Percentiles rank a stretch among this genome's conserved stretches.
Evolutionary conservation across 768 basidiomycete genomes (phyloP).

Genomic region (Suillus ampliporus): DNA sequence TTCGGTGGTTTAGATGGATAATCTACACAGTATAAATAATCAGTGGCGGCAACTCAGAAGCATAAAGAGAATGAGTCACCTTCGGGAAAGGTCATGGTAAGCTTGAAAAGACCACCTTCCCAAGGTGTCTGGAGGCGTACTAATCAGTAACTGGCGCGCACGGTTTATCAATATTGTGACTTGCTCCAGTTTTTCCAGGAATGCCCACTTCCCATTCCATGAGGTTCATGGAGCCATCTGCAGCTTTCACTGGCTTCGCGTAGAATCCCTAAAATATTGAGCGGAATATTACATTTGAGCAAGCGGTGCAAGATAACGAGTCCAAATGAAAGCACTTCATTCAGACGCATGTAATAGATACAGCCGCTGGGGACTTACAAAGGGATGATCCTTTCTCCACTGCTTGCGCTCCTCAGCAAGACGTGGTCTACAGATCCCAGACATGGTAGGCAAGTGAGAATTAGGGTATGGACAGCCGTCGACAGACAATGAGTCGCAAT

Average conservation of each 20-base stretch:
- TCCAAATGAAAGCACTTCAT: conserved; percentile 8
- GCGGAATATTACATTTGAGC: conserved; percentile 3
- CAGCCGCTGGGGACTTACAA: conserved; percentile 62
- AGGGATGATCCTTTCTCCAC: conserved; percentile 99
- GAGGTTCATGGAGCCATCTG: conserved; percentile 94
- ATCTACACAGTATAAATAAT: conserved; percentile 52
- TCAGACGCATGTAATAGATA: conserved; percentile 6
- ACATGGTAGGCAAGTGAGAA: conserved; percentile 52
- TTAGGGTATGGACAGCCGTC: conserved; percentile 1
- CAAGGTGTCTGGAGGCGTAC: conserved; percentile 77
- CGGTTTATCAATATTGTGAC: conserved; percentile 37
- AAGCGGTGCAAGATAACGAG: conserved; percentile 11
- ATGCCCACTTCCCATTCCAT: conserved; percentile 99
- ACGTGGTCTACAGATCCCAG: conserved; percentile 91
- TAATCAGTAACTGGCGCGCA: conserved; percentile 19
- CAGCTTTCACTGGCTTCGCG: conserved; percentile 87
- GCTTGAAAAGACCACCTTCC: conserved; percentile 96
- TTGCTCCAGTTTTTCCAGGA: conserved; percentile 87
- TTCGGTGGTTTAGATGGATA: conserved; percentile 96
- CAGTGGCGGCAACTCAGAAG: conserved; percentile 2
- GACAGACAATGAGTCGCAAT: not conserved
- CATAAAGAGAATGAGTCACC: conserved; percentile 49
- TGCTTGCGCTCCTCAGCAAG: conserved; percentile 97
- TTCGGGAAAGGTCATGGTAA: conserved; percentile 95
- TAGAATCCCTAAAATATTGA: conserved; percentile 82